Evolutionary conservation across 2,329 filamentous ascomycete species (phyloP).

Genomic region (Fusarium virguliforme): DNA sequence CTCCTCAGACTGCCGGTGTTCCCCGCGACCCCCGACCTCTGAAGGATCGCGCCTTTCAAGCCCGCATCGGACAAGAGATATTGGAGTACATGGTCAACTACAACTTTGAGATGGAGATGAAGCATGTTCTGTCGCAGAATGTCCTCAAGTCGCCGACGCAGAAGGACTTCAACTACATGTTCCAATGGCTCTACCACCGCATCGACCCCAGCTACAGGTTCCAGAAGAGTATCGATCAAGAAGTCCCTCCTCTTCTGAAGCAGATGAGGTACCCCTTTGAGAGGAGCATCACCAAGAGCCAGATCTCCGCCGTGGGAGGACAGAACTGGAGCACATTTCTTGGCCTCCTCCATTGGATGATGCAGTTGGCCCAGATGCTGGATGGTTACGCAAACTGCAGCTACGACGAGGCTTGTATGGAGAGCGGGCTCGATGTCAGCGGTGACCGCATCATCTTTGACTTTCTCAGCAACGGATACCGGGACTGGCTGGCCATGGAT

Average conservation of each 20-base stretch:
- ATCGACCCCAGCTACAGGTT: conserved; percentile 96
- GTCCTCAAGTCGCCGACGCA: conserved; percentile 95
- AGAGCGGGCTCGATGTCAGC: conserved; percentile 88
- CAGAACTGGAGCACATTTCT: conserved; percentile 98
- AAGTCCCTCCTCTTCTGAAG: conserved; percentile 92
- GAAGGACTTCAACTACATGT: conserved; percentile 98
- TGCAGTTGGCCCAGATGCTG: conserved; percentile 96
- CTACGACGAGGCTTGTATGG: conserved; percentile 92
- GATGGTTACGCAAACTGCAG: conserved; percentile 83
- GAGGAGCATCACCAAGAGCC: conserved; percentile 95
- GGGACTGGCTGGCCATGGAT: conserved; percentile 93
- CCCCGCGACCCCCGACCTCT: conserved; percentile 90
- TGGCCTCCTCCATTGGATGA: conserved; percentile 97
- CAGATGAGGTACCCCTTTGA: conserved; percentile 96
- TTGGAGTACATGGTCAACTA: conserved; percentile 92
- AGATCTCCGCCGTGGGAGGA: conserved; percentile 93
- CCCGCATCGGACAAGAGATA: conserved; percentile 88
- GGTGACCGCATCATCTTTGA: conserved; percentile 95
- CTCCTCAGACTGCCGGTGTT: conserved; percentile 84
- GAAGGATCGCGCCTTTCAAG: conserved; percentile 84
- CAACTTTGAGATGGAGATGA: conserved; percentile 99
- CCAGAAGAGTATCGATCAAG: conserved; percentile 93
- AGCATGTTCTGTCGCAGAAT: conserved; percentile 91
- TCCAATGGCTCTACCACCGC: conserved; percentile 96
- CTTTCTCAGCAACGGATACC: conserved; percentile 91